These are phyloP conservation scores for Fusarium stilboides DNA, from an alignment of 2,329 filamentous ascomycete genomes.

Conservation along the genomic window DNA sequence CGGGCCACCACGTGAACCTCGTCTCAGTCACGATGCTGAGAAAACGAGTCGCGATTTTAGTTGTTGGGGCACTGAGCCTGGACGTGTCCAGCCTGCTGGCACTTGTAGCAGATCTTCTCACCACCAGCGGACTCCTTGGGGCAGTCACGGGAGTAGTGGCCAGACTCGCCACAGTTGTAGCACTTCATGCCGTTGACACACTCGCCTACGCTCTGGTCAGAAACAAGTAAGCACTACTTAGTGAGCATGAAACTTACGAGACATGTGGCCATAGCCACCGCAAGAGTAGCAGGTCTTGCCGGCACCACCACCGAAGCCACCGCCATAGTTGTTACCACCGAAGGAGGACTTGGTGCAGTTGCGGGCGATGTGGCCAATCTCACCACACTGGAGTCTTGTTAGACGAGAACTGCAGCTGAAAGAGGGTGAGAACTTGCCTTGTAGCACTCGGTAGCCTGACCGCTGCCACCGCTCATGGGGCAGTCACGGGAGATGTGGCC, in stretches of 20 bases:
- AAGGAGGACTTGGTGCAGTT: slow-evolving; percentile 81
- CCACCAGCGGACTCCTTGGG: slow-evolving; percentile 87
- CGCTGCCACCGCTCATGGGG: slow-evolving; percentile 67
- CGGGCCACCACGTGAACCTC: slow-evolving; percentile 59
- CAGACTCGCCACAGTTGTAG: slow-evolving; percentile 98
- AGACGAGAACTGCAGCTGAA: slow-evolving; percentile 8
- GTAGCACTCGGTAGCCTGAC: slow-evolving; percentile 84
- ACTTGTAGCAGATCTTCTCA: slow-evolving; percentile 99
- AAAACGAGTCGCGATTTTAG: slow-evolving; percentile 57
- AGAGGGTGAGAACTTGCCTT: slow-evolving; percentile 67
- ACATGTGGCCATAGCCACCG: slow-evolving; percentile 97
- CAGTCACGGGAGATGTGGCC: slow-evolving; percentile 96
- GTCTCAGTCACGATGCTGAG: slow-evolving; percentile 46
- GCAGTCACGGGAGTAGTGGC: slow-evolving; percentile 96
- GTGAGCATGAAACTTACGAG: slow-evolving; percentile 69
- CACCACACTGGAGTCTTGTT: slow-evolving; percentile 76
- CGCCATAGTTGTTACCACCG: slow-evolving; percentile 65
- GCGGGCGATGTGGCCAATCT: slow-evolving; percentile 95
- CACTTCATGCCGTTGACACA: slow-evolving; percentile 99
- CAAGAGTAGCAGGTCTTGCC: slow-evolving; percentile 98
- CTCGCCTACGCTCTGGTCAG: slow-evolving; percentile 70
- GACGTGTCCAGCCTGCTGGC: slow-evolving; percentile 86
- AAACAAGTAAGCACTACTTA: neutral
- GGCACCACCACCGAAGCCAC: slow-evolving; percentile 67
- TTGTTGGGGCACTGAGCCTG: slow-evolving; percentile 94